Conservation (phyloP, 768 basidiomycete genomes). For the Tricholoma flavovirens region DNA sequence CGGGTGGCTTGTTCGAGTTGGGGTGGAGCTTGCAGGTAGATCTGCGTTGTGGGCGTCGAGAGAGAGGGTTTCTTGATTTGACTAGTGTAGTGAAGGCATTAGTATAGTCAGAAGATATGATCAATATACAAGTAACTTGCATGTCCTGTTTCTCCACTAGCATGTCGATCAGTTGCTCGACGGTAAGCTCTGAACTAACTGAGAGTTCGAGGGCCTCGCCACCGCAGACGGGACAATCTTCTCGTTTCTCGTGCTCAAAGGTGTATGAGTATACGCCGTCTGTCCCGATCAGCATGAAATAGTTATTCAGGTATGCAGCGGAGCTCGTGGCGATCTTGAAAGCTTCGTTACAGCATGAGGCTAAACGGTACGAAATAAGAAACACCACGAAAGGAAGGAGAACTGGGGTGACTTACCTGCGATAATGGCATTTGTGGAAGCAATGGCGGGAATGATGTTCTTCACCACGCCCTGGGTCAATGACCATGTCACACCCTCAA, state of each 20-base stretch:
- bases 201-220: constrained; percentile 77
- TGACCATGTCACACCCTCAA: constrained; percentile 97
- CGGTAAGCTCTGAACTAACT: constrained; percentile 66
- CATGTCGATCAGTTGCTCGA: constrained; percentile 85
- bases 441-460: constrained; percentile 98
- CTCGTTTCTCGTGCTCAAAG: constrained; percentile 89
- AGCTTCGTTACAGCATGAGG: constrained; percentile 97
- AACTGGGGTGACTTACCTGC: constrained; percentile 52
- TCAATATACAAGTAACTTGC: constrained; percentile 41
- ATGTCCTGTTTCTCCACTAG: constrained; percentile 85
- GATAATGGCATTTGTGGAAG: constrained; percentile 97
- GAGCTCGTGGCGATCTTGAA: constrained; percentile 98
- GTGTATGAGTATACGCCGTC: constrained; percentile 97
- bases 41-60: constrained; percentile 65
- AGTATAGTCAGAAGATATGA: neutral
- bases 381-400: neutral
- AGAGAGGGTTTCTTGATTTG: constrained; percentile 97
- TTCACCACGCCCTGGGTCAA: constrained; percentile 98
- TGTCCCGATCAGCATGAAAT: constrained; percentile 97
- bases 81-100: constrained; percentile 34
- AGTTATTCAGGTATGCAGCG: constrained; percentile 92
- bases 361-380: constrained; percentile 31
- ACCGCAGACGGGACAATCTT: constrained; percentile 96
- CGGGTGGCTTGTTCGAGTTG: constrained; percentile 85
- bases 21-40: constrained; percentile 93